A percentile compares a stretch with the other conserved stretches of the same genome.
Conservation (phyloP, 805 yeast species). For the Ogataea haglerorum region DNA sequence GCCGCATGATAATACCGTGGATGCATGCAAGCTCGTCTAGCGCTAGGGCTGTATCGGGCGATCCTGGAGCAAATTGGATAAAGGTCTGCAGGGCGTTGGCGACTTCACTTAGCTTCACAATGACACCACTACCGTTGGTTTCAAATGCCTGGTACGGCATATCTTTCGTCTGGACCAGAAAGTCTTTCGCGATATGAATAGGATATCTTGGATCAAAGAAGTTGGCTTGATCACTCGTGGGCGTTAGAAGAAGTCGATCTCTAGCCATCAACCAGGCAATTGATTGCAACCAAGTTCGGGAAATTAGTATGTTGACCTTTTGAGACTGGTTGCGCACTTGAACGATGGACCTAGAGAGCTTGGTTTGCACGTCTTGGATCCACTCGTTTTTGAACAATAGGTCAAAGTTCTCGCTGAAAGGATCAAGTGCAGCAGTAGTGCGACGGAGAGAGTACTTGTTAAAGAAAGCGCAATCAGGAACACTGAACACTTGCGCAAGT, state of each 20-base stretch:
- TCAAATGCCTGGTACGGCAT: not conserved
- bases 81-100: not conserved
- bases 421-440: not conserved
- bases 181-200: not conserved
- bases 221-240: too few species aligned
- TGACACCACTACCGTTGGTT: not conserved
- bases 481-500: not conserved
- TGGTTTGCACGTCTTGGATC: not conserved
- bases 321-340: not conserved
- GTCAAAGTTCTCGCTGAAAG: not conserved
- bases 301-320: not conserved
- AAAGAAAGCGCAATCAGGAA: not conserved
- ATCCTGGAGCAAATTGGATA: not conserved
- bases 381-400: not conserved
- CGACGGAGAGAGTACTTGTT: not conserved
- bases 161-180: not conserved
- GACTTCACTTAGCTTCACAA: not conserved
- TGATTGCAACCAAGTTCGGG: not conserved
- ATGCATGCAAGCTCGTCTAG: not conserved
- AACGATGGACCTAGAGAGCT: not conserved
- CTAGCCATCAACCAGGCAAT: not conserved
- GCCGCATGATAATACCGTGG: conserved; percentile 1
- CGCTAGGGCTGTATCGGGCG: not conserved
- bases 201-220: not conserved
- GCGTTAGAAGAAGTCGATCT: not conserved